A percentile compares a stretch with the other conserved stretches of the same genome.
Evolutionary conservation across 257 asterid species (phyloP).

Genomic region (Solanum lycopersicoides): DNA sequence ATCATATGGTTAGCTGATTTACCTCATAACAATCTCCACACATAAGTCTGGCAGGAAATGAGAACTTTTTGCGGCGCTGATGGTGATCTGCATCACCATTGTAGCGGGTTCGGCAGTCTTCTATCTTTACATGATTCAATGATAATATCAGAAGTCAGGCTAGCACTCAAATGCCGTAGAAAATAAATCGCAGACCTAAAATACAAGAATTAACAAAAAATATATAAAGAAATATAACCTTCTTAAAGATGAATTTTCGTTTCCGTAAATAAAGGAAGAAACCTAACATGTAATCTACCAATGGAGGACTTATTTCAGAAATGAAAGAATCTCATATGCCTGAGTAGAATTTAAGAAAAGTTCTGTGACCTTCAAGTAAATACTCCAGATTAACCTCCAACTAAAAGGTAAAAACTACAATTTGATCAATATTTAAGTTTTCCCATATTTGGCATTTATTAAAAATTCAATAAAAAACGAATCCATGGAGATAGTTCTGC

Average conservation of each 20-base stretch:
- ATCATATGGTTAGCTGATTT: background rate
- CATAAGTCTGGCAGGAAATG: constrained; percentile 90
- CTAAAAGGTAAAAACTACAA: background rate
- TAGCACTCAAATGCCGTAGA: background rate
- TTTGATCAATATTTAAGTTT: background rate
- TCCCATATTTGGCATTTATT: background rate
- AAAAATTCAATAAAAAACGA: background rate
- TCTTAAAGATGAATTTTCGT: background rate
- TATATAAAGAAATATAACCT: background rate
- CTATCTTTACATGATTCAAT: constrained; percentile 46
- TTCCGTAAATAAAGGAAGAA: background rate
- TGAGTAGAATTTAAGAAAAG: background rate
- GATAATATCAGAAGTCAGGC: background rate
- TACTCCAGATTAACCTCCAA: background rate
- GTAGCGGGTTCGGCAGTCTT: constrained; percentile 92
- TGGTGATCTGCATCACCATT: constrained; percentile 99
- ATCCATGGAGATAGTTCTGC: background rate
- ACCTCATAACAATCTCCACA: constrained; percentile 99
- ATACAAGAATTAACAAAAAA: background rate
- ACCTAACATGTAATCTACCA: background rate
- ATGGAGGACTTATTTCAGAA: background rate
- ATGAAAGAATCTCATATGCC: background rate
- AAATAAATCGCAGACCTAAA: background rate
- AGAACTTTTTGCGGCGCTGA: constrained; percentile 79
- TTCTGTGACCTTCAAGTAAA: background rate